Evolutionary conservation across 306 rosid genomes (phyloP).

Genomic region (Acacia confusa): DNA sequence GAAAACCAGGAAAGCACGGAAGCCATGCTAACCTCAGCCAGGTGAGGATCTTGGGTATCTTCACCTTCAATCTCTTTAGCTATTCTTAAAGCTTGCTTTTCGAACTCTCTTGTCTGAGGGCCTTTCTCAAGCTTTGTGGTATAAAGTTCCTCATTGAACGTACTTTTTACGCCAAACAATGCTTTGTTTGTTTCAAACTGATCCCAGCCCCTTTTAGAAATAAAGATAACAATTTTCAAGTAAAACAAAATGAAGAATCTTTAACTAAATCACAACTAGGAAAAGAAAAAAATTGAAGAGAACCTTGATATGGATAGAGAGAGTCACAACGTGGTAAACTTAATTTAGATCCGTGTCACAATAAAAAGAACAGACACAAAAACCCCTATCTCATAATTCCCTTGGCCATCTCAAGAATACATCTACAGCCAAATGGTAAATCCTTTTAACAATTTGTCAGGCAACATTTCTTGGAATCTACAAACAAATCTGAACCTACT

Average conservation of each 20-base stretch:
- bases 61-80: slow-evolving; percentile 97
- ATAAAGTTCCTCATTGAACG: slow-evolving; percentile 84
- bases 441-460: background rate
- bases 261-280: background rate
- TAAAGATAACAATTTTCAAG: background rate
- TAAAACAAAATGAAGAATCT: slow-evolving; percentile 5
- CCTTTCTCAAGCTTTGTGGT: slow-evolving; percentile 92
- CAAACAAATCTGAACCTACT: background rate
- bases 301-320: background rate
- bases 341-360: slow-evolving; percentile 13
- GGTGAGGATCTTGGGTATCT: slow-evolving; percentile 90
- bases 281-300: slow-evolving; percentile 16
- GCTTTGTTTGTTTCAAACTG: slow-evolving; percentile 87
- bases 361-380: slow-evolving; percentile 19
- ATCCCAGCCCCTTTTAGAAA: slow-evolving; percentile 74
- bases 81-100: slow-evolving; percentile 74
- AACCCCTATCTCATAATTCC: slow-evolving; percentile 13
- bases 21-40: slow-evolving; percentile 77
- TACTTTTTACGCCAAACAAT: slow-evolving; percentile 89
- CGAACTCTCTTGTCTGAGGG: slow-evolving; percentile 72
- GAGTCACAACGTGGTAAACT: slow-evolving; percentile 1
- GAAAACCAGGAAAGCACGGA: slow-evolving; percentile 1
- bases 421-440: background rate
- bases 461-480: slow-evolving; percentile 21
- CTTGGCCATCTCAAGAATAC: slow-evolving; percentile 19